Base-by-base conservation (phyloP, 1,139 yeast genomes). In the Candida tropicalis region DNA sequence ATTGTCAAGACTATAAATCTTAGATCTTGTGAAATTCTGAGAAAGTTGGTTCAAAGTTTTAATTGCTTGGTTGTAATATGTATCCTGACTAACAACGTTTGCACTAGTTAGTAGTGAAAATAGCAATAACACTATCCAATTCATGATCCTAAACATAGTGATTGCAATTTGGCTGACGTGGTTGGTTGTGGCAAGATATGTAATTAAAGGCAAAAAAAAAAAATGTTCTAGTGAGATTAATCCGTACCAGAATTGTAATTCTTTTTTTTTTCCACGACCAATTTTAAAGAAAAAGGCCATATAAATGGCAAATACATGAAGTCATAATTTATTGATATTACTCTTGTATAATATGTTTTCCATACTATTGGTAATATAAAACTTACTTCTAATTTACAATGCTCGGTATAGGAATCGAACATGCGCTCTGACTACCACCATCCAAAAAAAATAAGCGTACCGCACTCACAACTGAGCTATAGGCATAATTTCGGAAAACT, bases 1-100 rank as follows among this genome's bases (percentile, higher is more conserved):
- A 43, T 57, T 64, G 31, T 57, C 56, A 22, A 56, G 49, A 39
- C 49, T 55, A 42, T 56, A 63, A 10, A 58, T 32, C 38, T 32
- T 29, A 4, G 34, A 10, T 18, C 38, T 31, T n/a, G 40, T 29
- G 28, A 29, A 39, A 15, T 27, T 34, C 8, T 18, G 20, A 13
- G 41, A 23, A 9, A 46, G 33, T 3, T 39, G 38, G 6, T 41
- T 17, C 17, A 44, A 29, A 16, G 24, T 36, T 2, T 13, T 5
- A 8, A 46, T 39, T 15, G 47, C 47, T 24, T 27, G 23, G 18
- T 24, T 32, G 28, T 43, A 41, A 5, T n/a, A 12, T 5, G 23
- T 26, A 18, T 28, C 31, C 13, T 25, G 32, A 16, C 5, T 22
- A 2, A 41, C 37, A 11, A n/a, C n/a, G n/a, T 13, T 10, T 11